A percentile compares a stretch with the other conserved stretches of the same genome.
Conservation (phyloP, 2,329 filamentous ascomycete species). For the Ophiostoma piceae region DNA sequence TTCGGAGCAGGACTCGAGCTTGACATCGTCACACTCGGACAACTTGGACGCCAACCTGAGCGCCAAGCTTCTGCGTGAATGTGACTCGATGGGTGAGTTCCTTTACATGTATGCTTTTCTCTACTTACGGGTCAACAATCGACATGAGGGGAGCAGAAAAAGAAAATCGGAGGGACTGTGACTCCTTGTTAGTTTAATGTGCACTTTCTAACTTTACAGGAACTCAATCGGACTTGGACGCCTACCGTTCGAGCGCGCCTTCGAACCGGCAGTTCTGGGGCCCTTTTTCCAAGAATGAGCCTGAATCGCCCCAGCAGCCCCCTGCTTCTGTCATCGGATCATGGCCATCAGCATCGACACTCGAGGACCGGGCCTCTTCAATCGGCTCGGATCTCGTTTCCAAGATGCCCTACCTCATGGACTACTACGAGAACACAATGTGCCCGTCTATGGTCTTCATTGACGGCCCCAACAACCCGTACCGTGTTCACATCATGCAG, state of each 20-base stretch:
- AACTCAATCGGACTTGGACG: conserved; percentile 45
- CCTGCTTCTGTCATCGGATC: conserved; percentile 32
- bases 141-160: conserved; percentile 12
- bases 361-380: conserved; percentile 42
- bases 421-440: conserved; percentile 90
- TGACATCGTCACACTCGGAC: conserved; percentile 50
- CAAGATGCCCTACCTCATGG: conserved; percentile 81
- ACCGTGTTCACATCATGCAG: conserved; percentile 73
- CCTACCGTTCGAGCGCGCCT: conserved; percentile 47
- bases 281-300: conserved; percentile 43
- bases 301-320: conserved; percentile 37
- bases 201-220: conserved; percentile 13
- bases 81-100: conserved; percentile 52
- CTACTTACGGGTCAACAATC: conserved; percentile 6
- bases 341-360: conserved; percentile 40
- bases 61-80: conserved; percentile 50
- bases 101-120: conserved; percentile 29
- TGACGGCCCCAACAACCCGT: conserved; percentile 80
- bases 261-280: conserved; percentile 47
- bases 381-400: conserved; percentile 61
- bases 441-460: conserved; percentile 88
- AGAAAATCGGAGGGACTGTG: neutral
- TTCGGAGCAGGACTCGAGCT: conserved; percentile 56
- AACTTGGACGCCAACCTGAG: conserved; percentile 50
- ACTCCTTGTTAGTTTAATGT: neutral